Evolutionary conservation across 768 basidiomycete genomes (phyloP).

Genomic region (Rhizopogon vinicolor): DNA sequence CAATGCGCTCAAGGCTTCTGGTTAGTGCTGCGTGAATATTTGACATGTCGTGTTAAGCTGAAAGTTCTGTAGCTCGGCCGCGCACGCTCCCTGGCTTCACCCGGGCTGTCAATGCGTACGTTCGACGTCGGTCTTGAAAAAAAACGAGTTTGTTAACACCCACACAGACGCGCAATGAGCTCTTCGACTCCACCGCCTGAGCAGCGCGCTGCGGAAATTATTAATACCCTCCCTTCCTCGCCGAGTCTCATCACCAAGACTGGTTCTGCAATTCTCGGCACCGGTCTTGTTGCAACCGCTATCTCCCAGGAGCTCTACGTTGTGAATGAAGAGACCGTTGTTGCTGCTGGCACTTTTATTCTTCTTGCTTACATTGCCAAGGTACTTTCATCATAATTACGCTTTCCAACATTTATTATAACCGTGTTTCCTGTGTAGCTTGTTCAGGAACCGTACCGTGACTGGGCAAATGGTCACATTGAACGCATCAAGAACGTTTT

Average conservation of each 20-base stretch:
- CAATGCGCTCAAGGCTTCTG: conserved; percentile 56
- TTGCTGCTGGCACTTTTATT: conserved; percentile 79
- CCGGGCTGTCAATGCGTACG: conserved; percentile 45
- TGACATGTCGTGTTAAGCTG: not conserved
- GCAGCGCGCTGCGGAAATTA: conserved; percentile 85
- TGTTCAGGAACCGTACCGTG: conserved; percentile 80
- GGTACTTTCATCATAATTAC: conserved; percentile 37
- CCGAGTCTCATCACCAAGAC: conserved; percentile 93
- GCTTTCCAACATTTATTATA: conserved; percentile 1
- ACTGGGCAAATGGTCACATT: conserved; percentile 91
- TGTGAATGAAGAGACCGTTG: conserved; percentile 92
- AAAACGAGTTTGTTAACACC: not conserved
- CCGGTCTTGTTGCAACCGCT: conserved; percentile 83
- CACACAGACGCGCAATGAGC: conserved; percentile 60
- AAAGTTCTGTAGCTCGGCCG: conserved; percentile 42
- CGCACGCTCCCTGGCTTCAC: conserved; percentile 45
- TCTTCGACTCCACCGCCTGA: conserved; percentile 67
- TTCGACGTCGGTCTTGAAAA: conserved; percentile 8
- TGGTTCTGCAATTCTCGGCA: conserved; percentile 86
- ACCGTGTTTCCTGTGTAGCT: conserved; percentile 38
- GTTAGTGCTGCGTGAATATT: conserved; percentile 28
- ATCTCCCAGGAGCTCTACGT: conserved; percentile 98
- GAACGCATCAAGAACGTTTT: conserved; percentile 79
- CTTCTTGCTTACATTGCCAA: conserved; percentile 80
- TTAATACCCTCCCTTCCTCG: conserved; percentile 82